A percentile compares a stretch with the other conserved stretches of the same genome.
Conservation (phyloP, 2,329 filamentous ascomycete genomes). For the Madurella mycetomatis region DNA sequence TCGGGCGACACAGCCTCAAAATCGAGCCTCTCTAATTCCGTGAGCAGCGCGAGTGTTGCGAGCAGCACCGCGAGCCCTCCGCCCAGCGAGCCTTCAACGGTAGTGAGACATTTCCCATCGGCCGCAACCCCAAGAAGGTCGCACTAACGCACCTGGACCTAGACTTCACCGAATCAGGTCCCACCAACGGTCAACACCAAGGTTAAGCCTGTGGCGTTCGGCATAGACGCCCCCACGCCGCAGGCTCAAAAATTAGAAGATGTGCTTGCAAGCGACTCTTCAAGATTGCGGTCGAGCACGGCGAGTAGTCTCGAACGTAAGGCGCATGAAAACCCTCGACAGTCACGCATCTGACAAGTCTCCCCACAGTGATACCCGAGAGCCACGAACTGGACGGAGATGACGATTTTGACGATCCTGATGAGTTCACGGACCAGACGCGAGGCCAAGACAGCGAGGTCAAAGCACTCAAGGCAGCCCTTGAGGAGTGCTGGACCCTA, state of each 20-base stretch:
- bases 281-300: conserved; percentile 59
- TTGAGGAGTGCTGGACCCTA: conserved; percentile 88
- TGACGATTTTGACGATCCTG: conserved; percentile 50
- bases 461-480: conserved; percentile 64
- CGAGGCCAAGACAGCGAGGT: conserved; percentile 55
- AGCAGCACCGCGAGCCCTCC: conserved; percentile 33
- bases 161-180: conserved; percentile 39
- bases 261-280: conserved; percentile 51
- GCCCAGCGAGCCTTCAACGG: conserved; percentile 33
- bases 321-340: conserved; percentile 16
- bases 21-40: conserved; percentile 18
- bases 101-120: conserved; percentile 29
- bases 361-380: conserved; percentile 48
- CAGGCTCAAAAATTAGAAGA: conserved; percentile 79
- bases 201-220: conserved; percentile 62
- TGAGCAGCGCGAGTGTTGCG: conserved; percentile 32
- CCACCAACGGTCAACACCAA: conserved; percentile 74
- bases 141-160: conserved; percentile 23
- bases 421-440: conserved; percentile 39
- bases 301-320: conserved; percentile 75
- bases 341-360: conserved; percentile 1
- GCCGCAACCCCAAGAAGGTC: not conserved
- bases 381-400: conserved; percentile 47
- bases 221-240: conserved; percentile 68
- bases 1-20: conserved; percentile 34